Evolutionary conservation across 331 rosid species (phyloP).

Genomic region (Prunus yedoensis): DNA sequence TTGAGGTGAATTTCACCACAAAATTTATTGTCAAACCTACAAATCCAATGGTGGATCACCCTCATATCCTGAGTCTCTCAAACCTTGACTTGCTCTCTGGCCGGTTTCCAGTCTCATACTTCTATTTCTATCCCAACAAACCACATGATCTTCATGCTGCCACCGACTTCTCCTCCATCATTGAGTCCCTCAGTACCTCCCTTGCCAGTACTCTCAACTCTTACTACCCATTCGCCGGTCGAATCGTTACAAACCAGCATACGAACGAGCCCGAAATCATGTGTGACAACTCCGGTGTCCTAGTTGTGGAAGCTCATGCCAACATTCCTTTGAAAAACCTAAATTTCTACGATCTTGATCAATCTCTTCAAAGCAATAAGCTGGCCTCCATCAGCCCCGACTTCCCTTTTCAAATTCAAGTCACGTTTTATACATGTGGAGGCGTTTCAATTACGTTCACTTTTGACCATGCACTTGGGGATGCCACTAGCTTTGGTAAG

Average conservation of each 20-base stretch:
- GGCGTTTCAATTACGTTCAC: slow-evolving; percentile 60
- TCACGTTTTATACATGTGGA: slow-evolving; percentile 59
- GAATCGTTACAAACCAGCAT: slow-evolving; percentile 48
- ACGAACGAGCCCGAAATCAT: slow-evolving; percentile 70
- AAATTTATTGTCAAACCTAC: slow-evolving; percentile 49
- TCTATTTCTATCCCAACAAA: slow-evolving; percentile 62
- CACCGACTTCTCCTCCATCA: slow-evolving; percentile 16
- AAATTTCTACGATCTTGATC: slow-evolving; percentile 63
- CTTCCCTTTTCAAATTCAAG: slow-evolving; percentile 64
- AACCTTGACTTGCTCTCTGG: slow-evolving; percentile 88
- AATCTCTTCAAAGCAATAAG: slow-evolving; percentile 41
- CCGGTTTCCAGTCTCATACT: slow-evolving; percentile 79
- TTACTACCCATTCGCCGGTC: slow-evolving; percentile 73
- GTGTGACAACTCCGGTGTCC: slow-evolving; percentile 70
- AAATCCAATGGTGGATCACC: slow-evolving; percentile 34
- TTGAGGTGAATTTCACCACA: slow-evolving; percentile 45
- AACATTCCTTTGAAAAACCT: slow-evolving; percentile 41
- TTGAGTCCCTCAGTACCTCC: slow-evolving; percentile 50
- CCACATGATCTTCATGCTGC: neutral
- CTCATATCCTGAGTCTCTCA: slow-evolving; percentile 49
- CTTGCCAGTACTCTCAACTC: slow-evolving; percentile 44
- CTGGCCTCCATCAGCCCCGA: slow-evolving; percentile 51
- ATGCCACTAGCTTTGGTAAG: slow-evolving; percentile 70
- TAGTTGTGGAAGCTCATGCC: slow-evolving; percentile 58
- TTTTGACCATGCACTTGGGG: slow-evolving; percentile 88